Evolutionary conservation across 148 eudicot species (phyloP).

Genomic region (Amaranthus hypochondriacus): DNA sequence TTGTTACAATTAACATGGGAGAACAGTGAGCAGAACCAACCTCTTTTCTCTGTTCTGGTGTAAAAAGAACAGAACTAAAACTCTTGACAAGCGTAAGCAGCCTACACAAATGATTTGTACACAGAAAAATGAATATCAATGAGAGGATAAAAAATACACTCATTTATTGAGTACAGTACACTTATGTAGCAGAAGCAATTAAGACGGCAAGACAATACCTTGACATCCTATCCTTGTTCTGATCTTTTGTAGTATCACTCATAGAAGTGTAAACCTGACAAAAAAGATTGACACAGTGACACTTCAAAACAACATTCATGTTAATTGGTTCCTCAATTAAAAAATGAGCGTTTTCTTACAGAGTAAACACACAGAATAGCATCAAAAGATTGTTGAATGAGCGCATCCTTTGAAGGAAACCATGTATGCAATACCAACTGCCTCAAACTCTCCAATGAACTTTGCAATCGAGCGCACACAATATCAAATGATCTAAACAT

Average conservation of each 20-base stretch:
- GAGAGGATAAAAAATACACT: constrained; percentile 3
- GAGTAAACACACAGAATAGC: constrained; percentile 52
- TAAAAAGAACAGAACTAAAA: constrained; percentile 47
- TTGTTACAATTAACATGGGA: not conserved
- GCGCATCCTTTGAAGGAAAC: constrained; percentile 46
- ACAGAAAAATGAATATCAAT: not conserved
- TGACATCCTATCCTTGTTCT: constrained; percentile 43
- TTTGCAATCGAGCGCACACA: constrained; percentile 49
- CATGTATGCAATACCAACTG: constrained; percentile 45
- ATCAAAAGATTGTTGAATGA: constrained; percentile 48
- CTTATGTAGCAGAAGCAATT: constrained; percentile 5
- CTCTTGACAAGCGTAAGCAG: constrained; percentile 49
- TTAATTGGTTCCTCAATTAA: no score
- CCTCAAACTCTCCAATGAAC: constrained; percentile 42
- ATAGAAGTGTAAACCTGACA: constrained; percentile 63
- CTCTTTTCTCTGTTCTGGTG: constrained; percentile 69
- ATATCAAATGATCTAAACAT: constrained; percentile 55
- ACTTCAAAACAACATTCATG: not conserved
- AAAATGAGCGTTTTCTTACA: constrained; percentile 39
- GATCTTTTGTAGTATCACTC: constrained; percentile 49
- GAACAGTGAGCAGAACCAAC: constrained; percentile 27
- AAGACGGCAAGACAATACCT: constrained; percentile 43
- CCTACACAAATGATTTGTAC: constrained; percentile 37
- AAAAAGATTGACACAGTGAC: not conserved
- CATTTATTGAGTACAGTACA: not conserved